Evolutionary conservation across 805 yeast species (phyloP), one percentile per base, ranked within the genome.

Genomic region (Starmera caribaea): DNA sequence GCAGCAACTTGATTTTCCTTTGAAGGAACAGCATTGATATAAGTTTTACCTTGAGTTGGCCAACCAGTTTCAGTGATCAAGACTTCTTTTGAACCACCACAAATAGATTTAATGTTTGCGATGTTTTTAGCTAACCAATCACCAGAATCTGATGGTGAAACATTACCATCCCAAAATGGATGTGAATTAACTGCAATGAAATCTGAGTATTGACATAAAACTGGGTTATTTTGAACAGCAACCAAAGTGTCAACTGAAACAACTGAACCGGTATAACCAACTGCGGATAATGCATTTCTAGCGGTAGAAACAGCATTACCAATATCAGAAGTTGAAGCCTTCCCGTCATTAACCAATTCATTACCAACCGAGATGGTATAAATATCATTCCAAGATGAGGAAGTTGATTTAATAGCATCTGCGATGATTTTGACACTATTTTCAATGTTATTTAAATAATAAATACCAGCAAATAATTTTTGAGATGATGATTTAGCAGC

Each of bases 31-130:
- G 79, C 76, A 36, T 47, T 44, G 41, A 79, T 79, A 49, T 65
- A 71, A 42, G 69, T 50, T 45, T 64, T 57, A 53, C 86, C 85
- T 49, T 66, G 51, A 13, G 81, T 69, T 50, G 85, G 86, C 86
- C 86, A 79, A 33, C 86, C 86, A 38, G 81, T 71, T 61, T 79
- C 86, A 41, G 77, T 66, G 46, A 78, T 66, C 45, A 77, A 58
- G 12, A 58, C 60, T 15, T 54, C 47, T 57, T 77, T 76, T 28
- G 50, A 45, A 43, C 62, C 61, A 41, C 75, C 74, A 54, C 83
- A 78, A 16, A 55, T 58, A 33, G 56, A 45, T 48, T 66, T 59
- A 41, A 78, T 62, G 46, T 59, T 53, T 5, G 61, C 45, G 35
- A 77, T 71, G 50, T 76, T 80, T 16, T 50, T 46, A 46, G 61